Conservation (phyloP, 2,329 filamentous ascomycete genomes). For the Hymenotorrendiella dingleyae region DNA sequence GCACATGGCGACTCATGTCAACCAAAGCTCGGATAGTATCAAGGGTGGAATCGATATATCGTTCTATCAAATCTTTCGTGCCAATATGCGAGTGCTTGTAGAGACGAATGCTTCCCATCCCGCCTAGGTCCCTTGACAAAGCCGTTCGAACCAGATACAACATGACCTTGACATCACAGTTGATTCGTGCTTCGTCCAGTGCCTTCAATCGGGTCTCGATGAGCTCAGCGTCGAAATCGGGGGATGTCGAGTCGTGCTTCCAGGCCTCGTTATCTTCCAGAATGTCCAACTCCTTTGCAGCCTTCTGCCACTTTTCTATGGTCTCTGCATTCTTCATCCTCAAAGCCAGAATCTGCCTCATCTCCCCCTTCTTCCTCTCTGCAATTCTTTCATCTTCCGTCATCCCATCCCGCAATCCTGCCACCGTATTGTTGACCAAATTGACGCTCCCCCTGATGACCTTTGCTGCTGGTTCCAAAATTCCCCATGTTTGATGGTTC, state of each 20-base stretch:
- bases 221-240: conserved; percentile 56
- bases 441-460: conserved; percentile 22
- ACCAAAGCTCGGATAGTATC: conserved; percentile 69
- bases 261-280: conserved; percentile 76
- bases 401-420: conserved; percentile 24
- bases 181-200: conserved; percentile 67
- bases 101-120: conserved; percentile 76
- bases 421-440: conserved; percentile 24
- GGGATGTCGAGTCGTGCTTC: conserved; percentile 57
- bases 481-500: conserved; percentile 14
- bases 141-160: conserved; percentile 75
- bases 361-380: conserved; percentile 45
- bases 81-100: conserved; percentile 82
- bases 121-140: conserved; percentile 73
- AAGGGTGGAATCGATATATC: conserved; percentile 75
- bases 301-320: conserved; percentile 66
- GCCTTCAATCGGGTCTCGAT: conserved; percentile 65
- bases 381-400: conserved; percentile 42
- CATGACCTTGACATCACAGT: conserved; percentile 69
- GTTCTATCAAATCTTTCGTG: conserved; percentile 81
- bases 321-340: conserved; percentile 63
- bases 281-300: conserved; percentile 70
- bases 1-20: conserved; percentile 45
- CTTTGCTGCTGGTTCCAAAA: conserved; percentile 23
- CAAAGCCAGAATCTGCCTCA: conserved; percentile 56